Evolutionary conservation across 2,329 filamentous ascomycete species (phyloP), one percentile per base, ranked within the genome.

Genomic region (Metarhizium album): DNA sequence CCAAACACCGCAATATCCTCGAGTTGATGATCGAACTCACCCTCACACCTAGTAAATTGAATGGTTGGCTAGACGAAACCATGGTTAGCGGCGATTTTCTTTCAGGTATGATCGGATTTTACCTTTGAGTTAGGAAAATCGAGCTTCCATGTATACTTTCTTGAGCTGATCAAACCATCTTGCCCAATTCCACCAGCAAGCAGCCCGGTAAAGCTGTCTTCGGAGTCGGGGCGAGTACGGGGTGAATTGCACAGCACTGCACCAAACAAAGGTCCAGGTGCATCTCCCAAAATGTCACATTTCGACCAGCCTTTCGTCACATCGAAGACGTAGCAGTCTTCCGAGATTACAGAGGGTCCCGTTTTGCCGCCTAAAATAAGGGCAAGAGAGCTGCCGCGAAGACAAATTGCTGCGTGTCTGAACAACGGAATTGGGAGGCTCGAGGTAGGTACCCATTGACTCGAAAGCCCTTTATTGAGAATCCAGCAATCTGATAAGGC

Each of bases 401-500:
- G 59, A 27, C 67, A 66, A 13, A 81, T 72, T 29, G 83, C 77
- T 52, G 80, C 79, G 61, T 96, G 91, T 48, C 91, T 76, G 66
- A 86, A 95, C 23, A 90, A 73, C 9, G 84, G 76, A n/a, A 71
- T 60, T 0, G 84, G 83, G n/a, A 95, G 71, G 58, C 80, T 75
- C 52, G 83, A 73, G 14, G 80, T 75, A 55, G 72, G 74, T 52
- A 74, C 72, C 89, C 89, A 95, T 14, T 60, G 64, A 42, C 65
- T 65, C 2, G 60, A 55, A 3, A 73, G 73, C 13, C 59, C 60
- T 47, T 76, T 76, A 48, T 77, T 73, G 55, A 84, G 80, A 2
- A 90, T 58, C 88, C 88, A 96, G 58, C 86, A 90, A 64, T 93
- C 87, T 35, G 72, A 71, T 42, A 88, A 70, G 1, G 82, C 82